Conservation (phyloP, 495 filamentous ascomycete genomes). For the Hypoxylon fuscum region DNA sequence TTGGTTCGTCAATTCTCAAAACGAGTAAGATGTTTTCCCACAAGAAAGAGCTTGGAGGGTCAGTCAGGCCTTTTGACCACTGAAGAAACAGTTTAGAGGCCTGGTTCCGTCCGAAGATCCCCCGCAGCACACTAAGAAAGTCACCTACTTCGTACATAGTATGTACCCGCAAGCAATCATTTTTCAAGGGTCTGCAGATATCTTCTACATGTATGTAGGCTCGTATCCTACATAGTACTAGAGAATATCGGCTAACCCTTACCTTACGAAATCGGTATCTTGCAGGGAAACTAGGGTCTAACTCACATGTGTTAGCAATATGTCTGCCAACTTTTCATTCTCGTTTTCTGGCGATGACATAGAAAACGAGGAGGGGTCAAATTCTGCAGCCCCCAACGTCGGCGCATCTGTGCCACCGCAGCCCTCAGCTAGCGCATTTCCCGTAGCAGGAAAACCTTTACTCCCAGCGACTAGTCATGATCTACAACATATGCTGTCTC, state of each 20-base stretch:
- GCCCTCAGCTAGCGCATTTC: slow-evolving; percentile 55
- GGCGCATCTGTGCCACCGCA: slow-evolving; percentile 35
- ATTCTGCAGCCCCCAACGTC: slow-evolving; percentile 47
- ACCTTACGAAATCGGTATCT: background rate
- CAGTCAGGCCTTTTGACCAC: too few relatives aligned
- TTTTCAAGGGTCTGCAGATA: background rate
- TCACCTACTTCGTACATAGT: background rate
- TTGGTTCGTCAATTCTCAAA: too few relatives aligned
- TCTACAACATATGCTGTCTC: slow-evolving; percentile 65
- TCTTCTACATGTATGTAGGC: too few relatives aligned
- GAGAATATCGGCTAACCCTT: too few relatives aligned
- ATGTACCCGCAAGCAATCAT: too few relatives aligned
- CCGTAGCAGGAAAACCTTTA: slow-evolving; percentile 57
- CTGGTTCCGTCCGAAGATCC: slow-evolving; percentile 13
- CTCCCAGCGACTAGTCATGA: slow-evolving; percentile 56
- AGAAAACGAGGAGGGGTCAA: slow-evolving; percentile 62
- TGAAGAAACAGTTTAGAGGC: background rate
- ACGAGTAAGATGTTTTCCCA: too few relatives aligned
- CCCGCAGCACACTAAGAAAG: slow-evolving; percentile 8
- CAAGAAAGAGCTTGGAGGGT: too few relatives aligned
- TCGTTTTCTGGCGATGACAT: slow-evolving; percentile 87
- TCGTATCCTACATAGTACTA: too few relatives aligned
- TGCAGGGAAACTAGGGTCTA: background rate
- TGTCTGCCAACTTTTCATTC: slow-evolving; percentile 71
- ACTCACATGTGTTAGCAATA: slow-evolving; percentile 3